Base-by-base conservation (phyloP, 2,329 filamentous ascomycete species). In the Cordyceps militaris region DNA sequence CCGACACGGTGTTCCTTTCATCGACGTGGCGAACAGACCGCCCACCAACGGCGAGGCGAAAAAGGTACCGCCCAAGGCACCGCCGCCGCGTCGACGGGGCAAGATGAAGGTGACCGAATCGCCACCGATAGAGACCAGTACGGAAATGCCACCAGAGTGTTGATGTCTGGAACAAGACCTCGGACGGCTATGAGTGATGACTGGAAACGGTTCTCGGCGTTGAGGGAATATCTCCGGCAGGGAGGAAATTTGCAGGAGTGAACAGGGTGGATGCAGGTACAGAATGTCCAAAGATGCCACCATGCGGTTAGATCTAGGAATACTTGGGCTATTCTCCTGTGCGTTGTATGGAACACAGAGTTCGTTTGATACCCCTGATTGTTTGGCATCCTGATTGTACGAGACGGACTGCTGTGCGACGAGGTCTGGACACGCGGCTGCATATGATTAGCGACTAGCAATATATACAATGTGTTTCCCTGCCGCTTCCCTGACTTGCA, bases 1-100 rank as follows among this genome's bases (percentile, higher is more conserved):
- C 60, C 73, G 79, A 2, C 81, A 84, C 59, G 81, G 82, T 8
- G 69, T 74, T 4, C 78, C 78, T 2, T 71, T 75, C 49, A 43
- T 42, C 4, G 64, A 70, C 11, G 71, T 71, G 30, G 66, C 67
- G 56, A 65, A 67, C 34, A 71, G 65, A 46, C 28, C 64, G 19
- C 64, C 66, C 32, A 49, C 64, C 32, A 70, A 70, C 42, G 69
- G 67, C 1, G 59, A 59, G 13, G 59, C 61, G 16, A 78, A 77
- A 63, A 77, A 73, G 62, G 67, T 71, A 19, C 75, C 75, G 3
- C 75, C 75, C 1, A 76, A 77, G 61, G 73, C 75, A 53, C 75
- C 75, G 16, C 75, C 75, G 9, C 78, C 78, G 6, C 71, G 78
- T 61, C 70, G 77, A 42, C 72, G 70, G 60, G 76, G 76, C 36